phyloP scores from a whole-genome alignment of 139 green algal species.

The Eudorina sp. region DNA sequence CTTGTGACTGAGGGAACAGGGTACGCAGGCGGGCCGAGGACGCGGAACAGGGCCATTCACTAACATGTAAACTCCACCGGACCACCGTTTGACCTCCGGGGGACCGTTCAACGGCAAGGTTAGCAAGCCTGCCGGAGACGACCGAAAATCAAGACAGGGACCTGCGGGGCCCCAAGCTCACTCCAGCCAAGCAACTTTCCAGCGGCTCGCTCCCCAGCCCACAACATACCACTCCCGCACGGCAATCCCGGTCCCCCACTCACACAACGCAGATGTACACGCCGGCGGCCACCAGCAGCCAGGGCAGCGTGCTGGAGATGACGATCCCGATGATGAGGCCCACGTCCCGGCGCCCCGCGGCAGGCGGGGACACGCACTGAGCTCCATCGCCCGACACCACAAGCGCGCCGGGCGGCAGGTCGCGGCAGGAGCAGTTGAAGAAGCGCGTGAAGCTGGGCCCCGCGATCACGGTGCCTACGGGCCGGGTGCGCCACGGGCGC shows the following conservation, averaged over 20 bases:
- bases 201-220: too few relatives aligned
- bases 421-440: constrained; percentile 41
- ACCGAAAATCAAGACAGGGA: too few relatives aligned
- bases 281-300: constrained; percentile 15
- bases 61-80: too few relatives aligned
- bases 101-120: too few relatives aligned
- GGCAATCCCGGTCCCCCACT: too few relatives aligned
- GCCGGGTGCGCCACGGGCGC: not conserved
- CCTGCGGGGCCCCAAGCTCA: too few relatives aligned
- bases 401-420: not conserved
- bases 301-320: constrained; percentile 37
- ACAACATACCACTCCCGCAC: too few relatives aligned
- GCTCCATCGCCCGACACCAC: not conserved
- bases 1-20: constrained; percentile 50
- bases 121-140: too few relatives aligned
- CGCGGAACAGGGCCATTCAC: too few relatives aligned
- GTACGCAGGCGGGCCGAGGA: too few relatives aligned
- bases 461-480: constrained; percentile 24
- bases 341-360: not conserved
- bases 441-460: constrained; percentile 35
- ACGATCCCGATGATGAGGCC: constrained; percentile 37
- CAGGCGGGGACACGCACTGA: not conserved
- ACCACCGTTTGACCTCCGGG: too few relatives aligned
- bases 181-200: too few relatives aligned
- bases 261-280: constrained; percentile 48